A percentile compares a stretch with the other conserved stretches of the same genome.
Evolutionary conservation across 1,284 basidiomycete genomes (phyloP).

Genomic region (Rhodotorula sp.): DNA sequence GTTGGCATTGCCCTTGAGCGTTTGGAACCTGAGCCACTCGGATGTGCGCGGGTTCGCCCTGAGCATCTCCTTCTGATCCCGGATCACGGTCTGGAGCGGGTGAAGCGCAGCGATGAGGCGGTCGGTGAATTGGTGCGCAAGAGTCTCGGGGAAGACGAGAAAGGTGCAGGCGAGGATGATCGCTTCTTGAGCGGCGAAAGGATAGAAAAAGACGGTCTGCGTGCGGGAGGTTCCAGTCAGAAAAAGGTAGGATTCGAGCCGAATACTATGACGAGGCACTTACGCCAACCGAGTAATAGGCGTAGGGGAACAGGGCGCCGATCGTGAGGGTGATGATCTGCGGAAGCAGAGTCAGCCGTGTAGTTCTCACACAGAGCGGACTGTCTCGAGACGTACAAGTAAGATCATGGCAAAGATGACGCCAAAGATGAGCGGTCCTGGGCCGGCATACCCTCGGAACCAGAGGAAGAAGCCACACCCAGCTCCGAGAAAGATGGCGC

Average conservation of each 20-base stretch:
- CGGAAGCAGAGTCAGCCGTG: background rate
- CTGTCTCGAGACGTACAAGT: background rate
- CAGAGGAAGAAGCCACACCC: constrained; percentile 34
- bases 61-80: constrained; percentile 31
- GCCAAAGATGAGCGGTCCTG: constrained; percentile 21
- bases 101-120: constrained; percentile 35
- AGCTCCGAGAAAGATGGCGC: constrained; percentile 30
- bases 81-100: constrained; percentile 27
- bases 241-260: background rate
- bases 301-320: constrained; percentile 36
- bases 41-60: constrained; percentile 28
- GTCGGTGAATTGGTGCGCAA: constrained; percentile 40
- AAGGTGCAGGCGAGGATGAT: constrained; percentile 37
- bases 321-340: constrained; percentile 31
- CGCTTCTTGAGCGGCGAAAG: constrained; percentile 32
- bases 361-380: too few species aligned
- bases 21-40: constrained; percentile 37
- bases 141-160: constrained; percentile 41
- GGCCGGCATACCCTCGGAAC: constrained; percentile 29
- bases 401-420: constrained; percentile 22
- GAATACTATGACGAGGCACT: background rate
- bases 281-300: constrained; percentile 33
- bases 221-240: background rate
- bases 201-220: constrained; percentile 36
- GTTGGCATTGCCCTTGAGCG: constrained; percentile 14